Conservation (phyloP, 2,329 filamentous ascomycete species). For the Fusarium sp. region DNA sequence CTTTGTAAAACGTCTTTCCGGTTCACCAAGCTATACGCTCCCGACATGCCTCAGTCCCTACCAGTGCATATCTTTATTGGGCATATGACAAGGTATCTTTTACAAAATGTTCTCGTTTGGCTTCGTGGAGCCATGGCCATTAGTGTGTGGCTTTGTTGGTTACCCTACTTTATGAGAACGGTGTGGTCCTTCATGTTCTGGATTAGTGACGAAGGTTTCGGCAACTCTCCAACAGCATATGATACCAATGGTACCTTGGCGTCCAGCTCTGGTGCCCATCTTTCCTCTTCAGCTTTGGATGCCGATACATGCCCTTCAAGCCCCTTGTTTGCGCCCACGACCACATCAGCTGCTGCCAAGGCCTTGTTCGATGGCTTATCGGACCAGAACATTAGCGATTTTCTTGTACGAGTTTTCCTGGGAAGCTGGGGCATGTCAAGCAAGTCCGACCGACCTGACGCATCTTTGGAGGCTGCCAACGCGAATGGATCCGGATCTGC, state of each 20-base stretch:
- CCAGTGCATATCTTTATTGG: conserved; percentile 84
- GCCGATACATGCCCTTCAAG: conserved; percentile 51
- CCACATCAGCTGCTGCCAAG: conserved; percentile 49
- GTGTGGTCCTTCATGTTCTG: conserved; percentile 96
- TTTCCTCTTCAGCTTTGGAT: conserved; percentile 45
- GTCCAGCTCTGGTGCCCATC: conserved; percentile 44
- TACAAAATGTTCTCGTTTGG: conserved; percentile 80
- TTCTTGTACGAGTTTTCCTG: conserved; percentile 47
- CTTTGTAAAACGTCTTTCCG: conserved; percentile 98
- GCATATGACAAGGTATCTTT: conserved; percentile 78
- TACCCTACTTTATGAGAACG: conserved; percentile 90
- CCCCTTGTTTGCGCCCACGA: conserved; percentile 49
- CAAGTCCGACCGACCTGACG: conserved; percentile 38
- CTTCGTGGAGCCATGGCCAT: conserved; percentile 80
- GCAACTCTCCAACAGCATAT: conserved; percentile 48
- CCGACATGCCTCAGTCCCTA: conserved; percentile 88
- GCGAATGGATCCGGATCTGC: conserved; percentile 22
- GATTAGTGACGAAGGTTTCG: conserved; percentile 82
- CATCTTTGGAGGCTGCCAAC: conserved; percentile 22
- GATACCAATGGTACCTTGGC: conserved; percentile 40
- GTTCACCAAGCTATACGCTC: conserved; percentile 97
- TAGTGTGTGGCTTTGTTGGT: conserved; percentile 87
- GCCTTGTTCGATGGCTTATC: conserved; percentile 46
- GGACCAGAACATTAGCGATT: conserved; percentile 50
- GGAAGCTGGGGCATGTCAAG: conserved; percentile 46